Conservation (phyloP, 345 rosid species). For the Hibiscus syriacus region DNA sequence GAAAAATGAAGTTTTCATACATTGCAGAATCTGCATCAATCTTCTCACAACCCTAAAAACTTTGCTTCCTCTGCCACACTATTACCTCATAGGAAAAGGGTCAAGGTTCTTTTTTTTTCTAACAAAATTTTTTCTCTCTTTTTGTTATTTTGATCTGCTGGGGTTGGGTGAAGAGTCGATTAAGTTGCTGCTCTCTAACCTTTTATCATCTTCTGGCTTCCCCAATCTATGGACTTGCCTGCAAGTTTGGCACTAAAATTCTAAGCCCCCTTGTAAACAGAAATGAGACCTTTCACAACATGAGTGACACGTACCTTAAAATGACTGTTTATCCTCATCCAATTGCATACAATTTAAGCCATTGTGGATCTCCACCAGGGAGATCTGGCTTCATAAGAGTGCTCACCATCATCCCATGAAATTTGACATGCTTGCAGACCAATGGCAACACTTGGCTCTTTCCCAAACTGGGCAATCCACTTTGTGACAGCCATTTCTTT, state of each 20-base stretch:
- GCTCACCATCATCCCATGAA: conserved; percentile 73
- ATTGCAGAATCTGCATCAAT: background rate
- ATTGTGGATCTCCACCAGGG: conserved; percentile 70
- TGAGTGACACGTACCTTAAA: background rate
- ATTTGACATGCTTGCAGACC: conserved; percentile 93
- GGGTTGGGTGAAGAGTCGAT: background rate
- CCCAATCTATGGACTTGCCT: background rate
- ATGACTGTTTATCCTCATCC: background rate
- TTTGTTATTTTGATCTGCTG: background rate
- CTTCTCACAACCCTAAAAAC: too few species aligned
- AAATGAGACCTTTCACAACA: background rate
- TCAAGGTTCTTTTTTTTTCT: background rate
- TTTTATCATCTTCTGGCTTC: background rate
- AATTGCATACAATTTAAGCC: conserved; percentile 5
- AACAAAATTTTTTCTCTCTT: background rate
- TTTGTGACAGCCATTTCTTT: conserved; percentile 47
- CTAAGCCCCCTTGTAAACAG: background rate
- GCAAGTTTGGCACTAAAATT: background rate
- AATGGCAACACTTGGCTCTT: conserved; percentile 64
- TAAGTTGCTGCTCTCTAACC: background rate
- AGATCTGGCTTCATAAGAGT: conserved; percentile 62
- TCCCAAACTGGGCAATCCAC: conserved; percentile 69
- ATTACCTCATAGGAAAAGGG: too few species aligned
- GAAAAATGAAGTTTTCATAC: background rate
- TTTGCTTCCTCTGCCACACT: too few species aligned